phyloP scores from a whole-genome alignment of 345 rosid genomes.

The Hypericum perforatum region DNA sequence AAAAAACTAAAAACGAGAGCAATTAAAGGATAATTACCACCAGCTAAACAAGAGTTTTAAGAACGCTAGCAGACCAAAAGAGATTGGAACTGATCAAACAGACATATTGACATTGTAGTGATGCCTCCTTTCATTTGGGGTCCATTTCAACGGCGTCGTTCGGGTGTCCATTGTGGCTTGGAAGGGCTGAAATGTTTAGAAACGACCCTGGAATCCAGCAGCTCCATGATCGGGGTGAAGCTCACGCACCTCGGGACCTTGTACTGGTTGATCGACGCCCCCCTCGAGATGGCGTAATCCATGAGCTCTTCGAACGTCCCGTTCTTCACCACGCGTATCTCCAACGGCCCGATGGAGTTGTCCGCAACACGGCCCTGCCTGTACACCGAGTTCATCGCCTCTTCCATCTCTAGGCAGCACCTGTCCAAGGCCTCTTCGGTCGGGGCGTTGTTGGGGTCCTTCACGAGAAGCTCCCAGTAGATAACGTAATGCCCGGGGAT shows the following conservation, averaged over 20 bases:
- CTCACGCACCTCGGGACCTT: slow-evolving; percentile 36
- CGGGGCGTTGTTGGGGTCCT: slow-evolving; percentile 21
- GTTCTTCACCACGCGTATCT: slow-evolving; percentile 29
- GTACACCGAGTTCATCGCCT: slow-evolving; percentile 31
- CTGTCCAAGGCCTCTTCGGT: slow-evolving; percentile 12
- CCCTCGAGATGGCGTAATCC: slow-evolving; percentile 38
- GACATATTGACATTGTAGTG: too few relatives aligned
- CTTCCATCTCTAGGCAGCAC: slow-evolving; percentile 32
- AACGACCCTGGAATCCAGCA: slow-evolving; percentile 33
- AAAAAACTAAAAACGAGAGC: too few relatives aligned
- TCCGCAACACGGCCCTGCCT: slow-evolving; percentile 33
- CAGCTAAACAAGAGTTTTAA: too few relatives aligned
- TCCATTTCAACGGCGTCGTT: slow-evolving; percentile 5
- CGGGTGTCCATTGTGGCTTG: slow-evolving; percentile 28
- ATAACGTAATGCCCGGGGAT: slow-evolving; percentile 38
- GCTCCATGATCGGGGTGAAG: slow-evolving; percentile 31
- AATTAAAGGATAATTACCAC: too few relatives aligned
- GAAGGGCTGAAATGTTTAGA: slow-evolving; percentile 26
- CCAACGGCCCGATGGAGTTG: slow-evolving; percentile 32
- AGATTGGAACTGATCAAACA: too few relatives aligned
- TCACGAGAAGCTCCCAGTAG: slow-evolving; percentile 29
- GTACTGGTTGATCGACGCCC: slow-evolving; percentile 40
- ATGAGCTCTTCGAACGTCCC: slow-evolving; percentile 38
- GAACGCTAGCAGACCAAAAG: too few relatives aligned
- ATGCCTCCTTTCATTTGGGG: background rate